Evolutionary conservation across 352 stramenopile species (phyloP), one percentile per base, ranked within the genome.

Genomic region (Phytophthora melonis): DNA sequence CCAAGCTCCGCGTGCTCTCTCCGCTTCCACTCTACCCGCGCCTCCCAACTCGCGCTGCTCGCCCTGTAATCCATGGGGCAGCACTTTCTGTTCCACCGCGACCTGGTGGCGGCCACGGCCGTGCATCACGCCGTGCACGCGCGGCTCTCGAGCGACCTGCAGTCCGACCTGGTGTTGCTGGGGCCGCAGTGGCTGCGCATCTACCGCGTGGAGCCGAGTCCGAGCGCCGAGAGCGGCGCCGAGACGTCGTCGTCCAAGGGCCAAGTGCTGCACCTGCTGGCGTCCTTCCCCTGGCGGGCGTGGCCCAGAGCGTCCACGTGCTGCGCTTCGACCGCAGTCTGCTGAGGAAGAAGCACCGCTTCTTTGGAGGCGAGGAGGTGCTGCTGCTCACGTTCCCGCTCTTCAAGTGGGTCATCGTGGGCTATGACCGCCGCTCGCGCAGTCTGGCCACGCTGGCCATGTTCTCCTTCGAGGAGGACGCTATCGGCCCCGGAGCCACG

Each of bases 51-150:
- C 32, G 18, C 1, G n/a, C 8, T 39, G 9, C 5, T 43, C 53
- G 0, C 5, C 8, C 6, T 18, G 16, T 18, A 52, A 68, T 11
- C 41, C 25, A 95, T 95, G 88, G 86, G 86, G 9, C 90, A 96
- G 73, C 90, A 96, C 78, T 96, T 96, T 67, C 67, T 96, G 53
- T 85, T 93, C 57, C 88, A 96, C 63, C 86, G 88, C 63, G 90
- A 96, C 65, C 75, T 96, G 13, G 86, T 96, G 62, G 76, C 88
- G 6, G 85, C 88, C 57, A 95, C 90, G 45, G 87, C 88, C 18
- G 87, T 96, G 58, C 88, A 94, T 57, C 84, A 93, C 77, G 80
- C 89, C 13, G 82, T 84, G 16, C 78, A 88, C 74, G 84, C 87
- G 19, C 79, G 82, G n/a, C 72, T 95, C 23, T 89, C 84, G 14